These are phyloP conservation scores for Tubosaeta sp. DNA, from an alignment of 768 basidiomycete genomes.

Conservation along the genomic window DNA sequence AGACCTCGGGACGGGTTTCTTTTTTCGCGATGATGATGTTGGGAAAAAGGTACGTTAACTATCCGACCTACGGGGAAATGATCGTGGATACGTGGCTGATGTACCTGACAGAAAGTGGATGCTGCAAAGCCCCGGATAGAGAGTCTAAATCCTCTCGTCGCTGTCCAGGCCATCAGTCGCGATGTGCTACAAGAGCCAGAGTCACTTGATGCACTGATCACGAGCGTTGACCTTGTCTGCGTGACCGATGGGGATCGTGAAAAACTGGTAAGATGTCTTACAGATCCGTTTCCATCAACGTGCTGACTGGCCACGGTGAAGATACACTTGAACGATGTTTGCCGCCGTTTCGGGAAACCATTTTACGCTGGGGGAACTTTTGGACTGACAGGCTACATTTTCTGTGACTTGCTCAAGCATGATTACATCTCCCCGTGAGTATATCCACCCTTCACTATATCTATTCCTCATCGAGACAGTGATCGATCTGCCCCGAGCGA, in stretches of 20 bases:
- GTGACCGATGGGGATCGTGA: constrained; percentile 74
- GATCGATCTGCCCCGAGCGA: constrained; percentile 61
- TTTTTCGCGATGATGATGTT: constrained; percentile 91
- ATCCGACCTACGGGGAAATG: constrained; percentile 12
- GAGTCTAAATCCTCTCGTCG: constrained; percentile 89
- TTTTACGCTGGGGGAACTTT: constrained; percentile 93
- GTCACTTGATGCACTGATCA: constrained; percentile 54
- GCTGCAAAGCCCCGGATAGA: constrained; percentile 83
- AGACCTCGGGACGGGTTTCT: constrained; percentile 90
- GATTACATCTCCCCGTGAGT: constrained; percentile 83
- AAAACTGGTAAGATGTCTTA: constrained; percentile 54
- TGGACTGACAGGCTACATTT: constrained; percentile 89
- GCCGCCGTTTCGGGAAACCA: constrained; percentile 66
- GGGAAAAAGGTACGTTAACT: constrained; percentile 66
- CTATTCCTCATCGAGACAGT: constrained; percentile 32
- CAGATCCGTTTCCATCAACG: background rate
- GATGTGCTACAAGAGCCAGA: constrained; percentile 44
- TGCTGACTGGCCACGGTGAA: constrained; percentile 30
- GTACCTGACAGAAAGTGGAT: constrained; percentile 63
- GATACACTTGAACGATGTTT: constrained; percentile 77
- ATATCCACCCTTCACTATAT: constrained; percentile 6
- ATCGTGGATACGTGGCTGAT: constrained; percentile 35
- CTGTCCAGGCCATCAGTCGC: constrained; percentile 63
- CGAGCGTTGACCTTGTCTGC: constrained; percentile 78
- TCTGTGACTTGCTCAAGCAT: constrained; percentile 86